Conservation (phyloP, 768 basidiomycete species). For the Xanthoconium purpureum region DNA sequence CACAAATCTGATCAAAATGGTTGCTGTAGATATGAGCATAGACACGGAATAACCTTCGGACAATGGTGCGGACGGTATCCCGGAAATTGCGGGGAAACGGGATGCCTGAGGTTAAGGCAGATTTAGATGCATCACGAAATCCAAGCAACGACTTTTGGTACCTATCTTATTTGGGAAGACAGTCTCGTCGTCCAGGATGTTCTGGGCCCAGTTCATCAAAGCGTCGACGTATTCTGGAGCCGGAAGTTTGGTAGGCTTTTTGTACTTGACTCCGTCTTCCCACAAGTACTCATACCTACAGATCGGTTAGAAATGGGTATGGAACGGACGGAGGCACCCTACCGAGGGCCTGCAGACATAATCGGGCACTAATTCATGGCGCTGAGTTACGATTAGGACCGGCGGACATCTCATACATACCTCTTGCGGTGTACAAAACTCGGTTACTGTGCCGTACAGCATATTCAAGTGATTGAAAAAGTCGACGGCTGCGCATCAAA, state of each 20-base stretch:
- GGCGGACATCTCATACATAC: slow-evolving; percentile 39
- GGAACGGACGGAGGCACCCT: slow-evolving; percentile 19
- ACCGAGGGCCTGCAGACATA: slow-evolving; percentile 96
- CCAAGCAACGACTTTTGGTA: slow-evolving; percentile 27
- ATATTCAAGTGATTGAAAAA: slow-evolving; percentile 99
- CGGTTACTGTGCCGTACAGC: slow-evolving; percentile 97
- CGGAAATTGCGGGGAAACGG: slow-evolving; percentile 89
- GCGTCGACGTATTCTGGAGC: slow-evolving; percentile 97
- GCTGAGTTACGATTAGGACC: slow-evolving; percentile 8
- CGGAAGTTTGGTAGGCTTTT: slow-evolving; percentile 87
- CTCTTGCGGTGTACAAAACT: slow-evolving; percentile 95
- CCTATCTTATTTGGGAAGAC: slow-evolving; percentile 96
- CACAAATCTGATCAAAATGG: slow-evolving; percentile 98
- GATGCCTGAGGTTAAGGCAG: slow-evolving; percentile 53
- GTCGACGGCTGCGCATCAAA: slow-evolving; percentile 74
- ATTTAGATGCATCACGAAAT: slow-evolving; percentile 5
- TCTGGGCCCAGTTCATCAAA: slow-evolving; percentile 98
- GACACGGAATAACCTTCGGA: slow-evolving; percentile 90
- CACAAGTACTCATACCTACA: slow-evolving; percentile 89
- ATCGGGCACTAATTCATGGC: slow-evolving; percentile 69
- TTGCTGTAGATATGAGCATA: slow-evolving; percentile 99
- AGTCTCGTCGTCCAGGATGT: slow-evolving; percentile 84
- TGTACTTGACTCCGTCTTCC: slow-evolving; percentile 88
- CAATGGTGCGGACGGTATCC: slow-evolving; percentile 87
- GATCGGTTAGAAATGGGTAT: slow-evolving; percentile 4